Evolutionary conservation across 1,284 basidiomycete species (phyloP).

Genomic region (Marasmius oreades): DNA sequence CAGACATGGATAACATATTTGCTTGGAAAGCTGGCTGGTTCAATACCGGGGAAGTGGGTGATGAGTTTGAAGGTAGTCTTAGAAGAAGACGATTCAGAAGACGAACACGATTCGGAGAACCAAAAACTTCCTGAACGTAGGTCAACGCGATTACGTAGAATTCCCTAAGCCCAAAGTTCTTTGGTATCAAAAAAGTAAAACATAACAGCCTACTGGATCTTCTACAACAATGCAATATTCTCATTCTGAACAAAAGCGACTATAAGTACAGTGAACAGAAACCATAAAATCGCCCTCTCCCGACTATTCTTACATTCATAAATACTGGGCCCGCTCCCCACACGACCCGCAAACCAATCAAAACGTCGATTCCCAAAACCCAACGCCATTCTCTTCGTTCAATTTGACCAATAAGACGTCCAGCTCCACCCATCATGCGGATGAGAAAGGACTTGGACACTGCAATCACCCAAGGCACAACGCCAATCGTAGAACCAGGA

Average conservation of each 20-base stretch:
- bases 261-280: neutral
- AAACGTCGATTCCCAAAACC: constrained; percentile 36
- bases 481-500: constrained; percentile 30
- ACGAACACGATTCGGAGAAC: too few relatives aligned
- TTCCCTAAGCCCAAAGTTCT: too few relatives aligned
- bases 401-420: constrained; percentile 43
- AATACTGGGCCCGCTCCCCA: constrained; percentile 35
- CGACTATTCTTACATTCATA: constrained; percentile 40
- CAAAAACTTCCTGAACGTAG: too few relatives aligned
- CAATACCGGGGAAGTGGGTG: too few relatives aligned
- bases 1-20: neutral
- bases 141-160: too few relatives aligned
- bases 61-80: too few relatives aligned
- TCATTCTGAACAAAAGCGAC: neutral
- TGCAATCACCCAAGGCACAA: constrained; percentile 36
- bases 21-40: too few relatives aligned
- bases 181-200: too few relatives aligned
- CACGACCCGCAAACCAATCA: constrained; percentile 50
- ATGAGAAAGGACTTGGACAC: constrained; percentile 47
- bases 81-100: too few relatives aligned
- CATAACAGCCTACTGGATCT: too few relatives aligned
- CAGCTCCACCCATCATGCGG: constrained; percentile 48
- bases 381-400: constrained; percentile 36
- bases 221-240: too few relatives aligned
- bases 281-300: constrained; percentile 1